These are phyloP conservation scores for Stropharia rugosoannulata DNA, from an alignment of 768 basidiomycete species.

Conservation along the genomic window DNA sequence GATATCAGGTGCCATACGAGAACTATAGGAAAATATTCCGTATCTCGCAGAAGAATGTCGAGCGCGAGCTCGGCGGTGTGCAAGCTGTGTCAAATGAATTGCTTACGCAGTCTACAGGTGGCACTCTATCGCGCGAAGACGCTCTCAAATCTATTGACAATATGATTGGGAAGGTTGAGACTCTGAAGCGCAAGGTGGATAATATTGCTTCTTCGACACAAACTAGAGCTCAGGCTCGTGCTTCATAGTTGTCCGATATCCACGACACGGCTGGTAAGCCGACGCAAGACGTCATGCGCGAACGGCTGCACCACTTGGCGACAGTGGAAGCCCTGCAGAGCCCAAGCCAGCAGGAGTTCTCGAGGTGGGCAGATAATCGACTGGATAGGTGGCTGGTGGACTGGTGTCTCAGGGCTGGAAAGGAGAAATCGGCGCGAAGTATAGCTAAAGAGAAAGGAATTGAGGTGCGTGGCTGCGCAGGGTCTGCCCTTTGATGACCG, in stretches of 20 bases:
- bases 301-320: slow-evolving; percentile 72
- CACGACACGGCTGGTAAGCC: slow-evolving; percentile 50
- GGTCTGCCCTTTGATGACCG: neutral
- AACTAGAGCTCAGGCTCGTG: neutral
- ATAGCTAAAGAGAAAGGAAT: slow-evolving; percentile 78
- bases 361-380: slow-evolving; percentile 76
- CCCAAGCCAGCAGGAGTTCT: slow-evolving; percentile 55
- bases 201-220: neutral
- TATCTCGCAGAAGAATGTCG: slow-evolving; percentile 75
- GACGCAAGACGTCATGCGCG: slow-evolving; percentile 72
- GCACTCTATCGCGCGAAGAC: slow-evolving; percentile 45
- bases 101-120: slow-evolving; percentile 39
- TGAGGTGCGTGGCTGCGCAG: slow-evolving; percentile 47
- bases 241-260: slow-evolving; percentile 42
- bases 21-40: slow-evolving; percentile 88
- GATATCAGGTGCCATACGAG: slow-evolving; percentile 79
- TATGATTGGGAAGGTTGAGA: slow-evolving; percentile 76
- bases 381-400: slow-evolving; percentile 92
- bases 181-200: slow-evolving; percentile 84
- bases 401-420: slow-evolving; percentile 82
- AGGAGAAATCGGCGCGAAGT: slow-evolving; percentile 70
- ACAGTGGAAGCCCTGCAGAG: slow-evolving; percentile 56
- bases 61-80: slow-evolving; percentile 69
- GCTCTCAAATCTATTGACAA: slow-evolving; percentile 62
- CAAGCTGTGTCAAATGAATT: slow-evolving; percentile 61